Conservation (phyloP, 371 early-diverging fungal genomes). For the Mycotypha africana region DNA sequence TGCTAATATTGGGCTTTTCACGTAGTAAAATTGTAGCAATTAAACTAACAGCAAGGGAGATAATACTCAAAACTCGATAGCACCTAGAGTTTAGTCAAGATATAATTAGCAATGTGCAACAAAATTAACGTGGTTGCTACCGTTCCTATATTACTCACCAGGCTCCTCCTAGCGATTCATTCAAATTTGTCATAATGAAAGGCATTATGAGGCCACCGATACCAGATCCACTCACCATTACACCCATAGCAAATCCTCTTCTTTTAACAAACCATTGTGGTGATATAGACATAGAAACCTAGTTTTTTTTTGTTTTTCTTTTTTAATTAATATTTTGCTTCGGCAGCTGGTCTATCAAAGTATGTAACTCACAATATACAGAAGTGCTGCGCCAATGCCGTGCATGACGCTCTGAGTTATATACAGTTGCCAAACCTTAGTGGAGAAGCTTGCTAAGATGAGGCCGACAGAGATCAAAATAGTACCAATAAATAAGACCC, state of each 20-base stretch:
- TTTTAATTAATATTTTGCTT: background rate
- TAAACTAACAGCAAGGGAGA: conserved; percentile 33
- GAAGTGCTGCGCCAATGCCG: conserved; percentile 41
- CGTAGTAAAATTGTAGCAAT: conserved; percentile 32
- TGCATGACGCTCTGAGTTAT: conserved; percentile 29
- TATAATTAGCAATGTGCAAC: background rate
- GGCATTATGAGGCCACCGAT: conserved; percentile 73
- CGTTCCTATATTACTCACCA: conserved; percentile 24
- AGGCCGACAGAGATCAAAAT: conserved; percentile 18
- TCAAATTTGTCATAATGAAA: conserved; percentile 55
- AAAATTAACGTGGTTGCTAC: background rate
- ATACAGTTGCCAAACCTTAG: conserved; percentile 29
- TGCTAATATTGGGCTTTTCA: conserved; percentile 18
- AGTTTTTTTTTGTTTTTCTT: too few species aligned
- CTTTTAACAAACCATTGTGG: conserved; percentile 72
- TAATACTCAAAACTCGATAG: conserved; percentile 49
- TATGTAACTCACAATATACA: conserved; percentile 16
- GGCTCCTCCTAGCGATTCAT: conserved; percentile 48
- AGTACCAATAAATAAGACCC: conserved; percentile 18
- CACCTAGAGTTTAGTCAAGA: conserved; percentile 16
- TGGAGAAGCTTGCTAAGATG: conserved; percentile 23
- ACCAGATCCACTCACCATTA: conserved; percentile 74
- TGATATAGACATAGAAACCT: conserved; percentile 47
- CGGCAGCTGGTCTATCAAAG: too few species aligned
- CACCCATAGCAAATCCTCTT: conserved; percentile 72